phyloP scores from a whole-genome alignment of 2,329 filamentous ascomycete genomes.

The Furcasterigmium sp. region DNA sequence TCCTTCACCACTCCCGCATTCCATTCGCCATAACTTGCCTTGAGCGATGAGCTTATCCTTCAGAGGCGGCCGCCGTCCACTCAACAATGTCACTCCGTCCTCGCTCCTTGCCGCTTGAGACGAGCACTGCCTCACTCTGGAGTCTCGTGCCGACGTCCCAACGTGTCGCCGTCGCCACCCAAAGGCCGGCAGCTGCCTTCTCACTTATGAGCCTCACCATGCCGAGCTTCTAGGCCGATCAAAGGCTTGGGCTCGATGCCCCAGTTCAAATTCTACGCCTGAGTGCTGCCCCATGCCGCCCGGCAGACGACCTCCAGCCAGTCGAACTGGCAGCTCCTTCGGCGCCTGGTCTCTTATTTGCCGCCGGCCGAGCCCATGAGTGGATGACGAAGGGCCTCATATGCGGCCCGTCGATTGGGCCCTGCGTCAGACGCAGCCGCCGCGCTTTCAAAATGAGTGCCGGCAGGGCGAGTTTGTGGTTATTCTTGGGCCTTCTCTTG shows the following conservation, averaged over 20 bases:
- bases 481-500: background rate
- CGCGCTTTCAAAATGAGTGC: background rate
- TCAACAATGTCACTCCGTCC: conserved; percentile 20
- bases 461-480: background rate
- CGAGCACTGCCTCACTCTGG: conserved; percentile 21
- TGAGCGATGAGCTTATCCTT: background rate
- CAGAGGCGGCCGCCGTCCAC: background rate
- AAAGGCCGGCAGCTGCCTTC: background rate
- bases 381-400: conserved; percentile 11
- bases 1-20: background rate
- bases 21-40: background rate
- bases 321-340: background rate
- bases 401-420: conserved; percentile 3
- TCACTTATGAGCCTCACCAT: background rate
- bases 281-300: background rate
- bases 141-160: conserved; percentile 2
- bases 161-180: background rate
- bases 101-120: conserved; percentile 7
- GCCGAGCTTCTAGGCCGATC: background rate
- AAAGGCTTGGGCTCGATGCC: no score
- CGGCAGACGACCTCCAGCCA: background rate
- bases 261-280: background rate
- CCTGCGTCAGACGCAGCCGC: background rate
- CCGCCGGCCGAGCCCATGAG: conserved; percentile 3
- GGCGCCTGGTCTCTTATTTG: background rate